phyloP scores from a whole-genome alignment of 2,329 filamentous ascomycete species.

The Penicillium hordei region DNA sequence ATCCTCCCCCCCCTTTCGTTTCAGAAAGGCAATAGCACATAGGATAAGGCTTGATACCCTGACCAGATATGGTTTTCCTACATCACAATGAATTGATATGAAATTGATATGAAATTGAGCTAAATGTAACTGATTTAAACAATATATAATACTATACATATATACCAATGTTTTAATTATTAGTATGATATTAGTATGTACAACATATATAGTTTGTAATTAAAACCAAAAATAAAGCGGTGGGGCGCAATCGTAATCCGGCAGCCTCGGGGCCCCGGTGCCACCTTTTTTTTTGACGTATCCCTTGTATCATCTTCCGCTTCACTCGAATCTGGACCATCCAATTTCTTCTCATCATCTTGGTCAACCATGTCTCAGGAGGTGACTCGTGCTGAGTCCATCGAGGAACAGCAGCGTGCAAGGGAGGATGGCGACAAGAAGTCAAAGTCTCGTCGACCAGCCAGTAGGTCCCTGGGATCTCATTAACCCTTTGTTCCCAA shows the following conservation, averaged over 20 bases:
- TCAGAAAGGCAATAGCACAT: slow-evolving; percentile 6
- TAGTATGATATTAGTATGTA: no score
- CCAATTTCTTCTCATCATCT: not conserved
- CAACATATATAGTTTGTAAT: slow-evolving; percentile 10
- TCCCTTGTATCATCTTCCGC: slow-evolving; percentile 13
- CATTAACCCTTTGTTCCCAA: not conserved
- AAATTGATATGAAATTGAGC: no score
- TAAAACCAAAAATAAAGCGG: slow-evolving; percentile 7
- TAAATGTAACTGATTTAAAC: not conserved
- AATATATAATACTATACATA: not conserved
- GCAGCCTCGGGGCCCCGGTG: slow-evolving; percentile 16
- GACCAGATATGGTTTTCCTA: slow-evolving; percentile 23
- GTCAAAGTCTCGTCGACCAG: slow-evolving; percentile 86
- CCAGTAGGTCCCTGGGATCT: slow-evolving; percentile 60
- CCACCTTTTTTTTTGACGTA: slow-evolving; percentile 31
- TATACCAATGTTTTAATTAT: not conserved
- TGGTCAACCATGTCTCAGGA: slow-evolving; percentile 44
- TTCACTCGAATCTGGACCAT: slow-evolving; percentile 4
- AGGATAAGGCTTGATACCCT: slow-evolving; percentile 27
- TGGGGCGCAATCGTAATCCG: slow-evolving; percentile 17
- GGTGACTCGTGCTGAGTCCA: slow-evolving; percentile 42
- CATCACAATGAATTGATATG: slow-evolving; percentile 4
- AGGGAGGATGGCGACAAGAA: slow-evolving; percentile 60
- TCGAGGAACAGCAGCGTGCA: slow-evolving; percentile 46
- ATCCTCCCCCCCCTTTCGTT: not conserved